A percentile compares a stretch with the other conserved stretches of the same genome.
Evolutionary conservation across 2,329 filamentous ascomycete genomes (phyloP).

Genomic region (Alternaria sp.): DNA sequence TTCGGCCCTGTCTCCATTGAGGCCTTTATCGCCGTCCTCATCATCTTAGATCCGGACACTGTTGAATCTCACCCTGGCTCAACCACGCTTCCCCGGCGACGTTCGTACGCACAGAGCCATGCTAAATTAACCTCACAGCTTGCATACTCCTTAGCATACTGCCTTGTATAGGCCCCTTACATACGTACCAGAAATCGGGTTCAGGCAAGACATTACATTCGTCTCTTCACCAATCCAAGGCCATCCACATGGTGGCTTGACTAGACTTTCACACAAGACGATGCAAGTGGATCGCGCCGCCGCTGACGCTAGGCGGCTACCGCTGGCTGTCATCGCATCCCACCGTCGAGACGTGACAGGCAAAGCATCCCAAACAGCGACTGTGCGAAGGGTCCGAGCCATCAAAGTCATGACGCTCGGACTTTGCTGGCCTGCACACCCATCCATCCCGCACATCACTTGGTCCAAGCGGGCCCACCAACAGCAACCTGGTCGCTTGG

Average conservation of each 20-base stretch:
- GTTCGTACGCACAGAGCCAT: conserved; percentile 39
- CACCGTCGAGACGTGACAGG: conserved; percentile 25
- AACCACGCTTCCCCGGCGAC: conserved; percentile 34
- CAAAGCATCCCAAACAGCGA: conserved; percentile 26
- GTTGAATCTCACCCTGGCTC: conserved; percentile 29
- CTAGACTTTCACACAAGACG: conserved; percentile 13
- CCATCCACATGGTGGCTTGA: conserved; percentile 7
- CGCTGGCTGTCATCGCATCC: conserved; percentile 29
- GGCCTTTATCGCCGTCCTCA: conserved; percentile 22
- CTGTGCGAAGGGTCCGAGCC: conserved; percentile 20
- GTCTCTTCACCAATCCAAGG: not conserved
- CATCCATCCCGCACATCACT: conserved; percentile 51
- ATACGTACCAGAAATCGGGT: conserved; percentile 11
- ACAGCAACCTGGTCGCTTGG: conserved; percentile 28
- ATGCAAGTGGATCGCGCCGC: conserved; percentile 21
- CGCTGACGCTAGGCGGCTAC: conserved; percentile 38
- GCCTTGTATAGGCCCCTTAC: conserved; percentile 23
- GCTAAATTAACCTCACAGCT: conserved; percentile 33
- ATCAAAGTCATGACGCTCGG: conserved; percentile 29
- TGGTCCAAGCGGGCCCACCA: conserved; percentile 44
- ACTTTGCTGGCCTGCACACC: conserved; percentile 35
- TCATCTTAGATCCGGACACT: conserved; percentile 32
- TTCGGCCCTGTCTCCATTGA: conserved; percentile 32
- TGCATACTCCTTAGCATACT: conserved; percentile 22
- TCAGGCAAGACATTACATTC: conserved; percentile 9